phyloP scores from a whole-genome alignment of 2,329 filamentous ascomycete genomes.

The Beauveria sp. region DNA sequence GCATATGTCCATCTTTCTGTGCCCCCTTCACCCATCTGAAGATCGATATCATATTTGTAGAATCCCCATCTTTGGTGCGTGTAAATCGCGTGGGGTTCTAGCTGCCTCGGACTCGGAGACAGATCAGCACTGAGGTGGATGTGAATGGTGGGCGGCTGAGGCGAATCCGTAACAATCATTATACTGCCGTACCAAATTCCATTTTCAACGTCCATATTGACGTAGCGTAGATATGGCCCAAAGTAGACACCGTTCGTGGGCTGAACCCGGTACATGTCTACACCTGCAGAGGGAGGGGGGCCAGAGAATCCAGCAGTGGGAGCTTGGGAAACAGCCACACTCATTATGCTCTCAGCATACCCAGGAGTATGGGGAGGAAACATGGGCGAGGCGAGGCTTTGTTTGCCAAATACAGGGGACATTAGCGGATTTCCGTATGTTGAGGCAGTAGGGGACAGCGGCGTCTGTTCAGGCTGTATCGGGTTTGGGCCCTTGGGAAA shows the following conservation, averaged over 20 bases:
- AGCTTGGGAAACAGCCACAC: slow-evolving; percentile 64
- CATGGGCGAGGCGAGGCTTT: slow-evolving; percentile 64
- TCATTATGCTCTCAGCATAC: slow-evolving; percentile 81
- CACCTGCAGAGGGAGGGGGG: slow-evolving; percentile 78
- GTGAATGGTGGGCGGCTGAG: slow-evolving; percentile 92
- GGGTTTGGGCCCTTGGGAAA: slow-evolving; percentile 95
- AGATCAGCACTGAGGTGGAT: slow-evolving; percentile 85
- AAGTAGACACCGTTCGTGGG: slow-evolving; percentile 98
- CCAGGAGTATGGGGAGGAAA: slow-evolving; percentile 76
- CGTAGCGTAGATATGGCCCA: slow-evolving; percentile 89
- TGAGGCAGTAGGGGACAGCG: slow-evolving; percentile 73
- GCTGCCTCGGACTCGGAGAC: slow-evolving; percentile 83
- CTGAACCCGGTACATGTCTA: slow-evolving; percentile 88
- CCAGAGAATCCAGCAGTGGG: slow-evolving; percentile 81
- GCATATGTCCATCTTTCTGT: slow-evolving; percentile 94
- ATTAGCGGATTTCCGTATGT: slow-evolving; percentile 67
- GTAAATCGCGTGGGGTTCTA: slow-evolving; percentile 74
- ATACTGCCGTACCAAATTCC: slow-evolving; percentile 92
- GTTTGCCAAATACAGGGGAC: slow-evolving; percentile 57
- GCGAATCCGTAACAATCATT: slow-evolving; percentile 81
- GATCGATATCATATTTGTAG: slow-evolving; percentile 85
- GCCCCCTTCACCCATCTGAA: slow-evolving; percentile 78
- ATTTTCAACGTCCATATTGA: slow-evolving; percentile 92
- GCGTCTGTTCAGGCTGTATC: slow-evolving; percentile 71
- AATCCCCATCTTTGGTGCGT: slow-evolving; percentile 93